These are phyloP conservation scores for Saposhnikovia divaricata DNA, from an alignment of 129 eudicot genomes.

Conservation along the genomic window DNA sequence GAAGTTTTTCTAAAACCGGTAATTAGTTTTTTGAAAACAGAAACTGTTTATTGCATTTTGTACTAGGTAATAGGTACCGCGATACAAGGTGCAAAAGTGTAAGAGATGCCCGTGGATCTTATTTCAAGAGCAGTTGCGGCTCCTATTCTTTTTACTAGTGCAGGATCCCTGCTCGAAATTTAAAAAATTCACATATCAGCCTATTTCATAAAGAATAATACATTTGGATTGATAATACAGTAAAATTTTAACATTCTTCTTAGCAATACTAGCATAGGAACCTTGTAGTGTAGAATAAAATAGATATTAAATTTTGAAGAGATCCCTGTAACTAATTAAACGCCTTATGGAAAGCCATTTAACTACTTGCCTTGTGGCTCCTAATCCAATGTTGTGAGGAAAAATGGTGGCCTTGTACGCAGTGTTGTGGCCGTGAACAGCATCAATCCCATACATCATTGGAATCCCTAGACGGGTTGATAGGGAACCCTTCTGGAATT, in stretches of 20 bases:
- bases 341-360: not conserved
- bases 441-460: conserved; percentile 70
- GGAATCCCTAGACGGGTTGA: conserved; percentile 80
- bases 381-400: conserved; percentile 83
- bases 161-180: conserved; percentile 42
- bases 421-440: conserved; percentile 85
- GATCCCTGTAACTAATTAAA: too few relatives aligned
- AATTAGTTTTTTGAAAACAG: too few relatives aligned
- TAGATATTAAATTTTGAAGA: too few relatives aligned
- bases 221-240: not conserved
- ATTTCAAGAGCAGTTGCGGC: conserved; percentile 89
- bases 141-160: conserved; percentile 60
- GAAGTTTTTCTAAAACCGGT: not conserved
- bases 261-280: not conserved
- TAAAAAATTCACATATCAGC: not conserved
- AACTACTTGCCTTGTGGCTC: conserved; percentile 61
- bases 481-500: conserved; percentile 56
- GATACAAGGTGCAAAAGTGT: conserved; percentile 80
- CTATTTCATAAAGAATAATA: not conserved
- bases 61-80: conserved; percentile 35
- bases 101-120: conserved; percentile 73
- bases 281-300: too few relatives aligned
- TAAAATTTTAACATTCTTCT: not conserved
- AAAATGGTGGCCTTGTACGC: conserved; percentile 77
- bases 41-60: not conserved